Conservation (phyloP, 176 grass and related monocot genomes). For the Cenchrus purpureus region DNA sequence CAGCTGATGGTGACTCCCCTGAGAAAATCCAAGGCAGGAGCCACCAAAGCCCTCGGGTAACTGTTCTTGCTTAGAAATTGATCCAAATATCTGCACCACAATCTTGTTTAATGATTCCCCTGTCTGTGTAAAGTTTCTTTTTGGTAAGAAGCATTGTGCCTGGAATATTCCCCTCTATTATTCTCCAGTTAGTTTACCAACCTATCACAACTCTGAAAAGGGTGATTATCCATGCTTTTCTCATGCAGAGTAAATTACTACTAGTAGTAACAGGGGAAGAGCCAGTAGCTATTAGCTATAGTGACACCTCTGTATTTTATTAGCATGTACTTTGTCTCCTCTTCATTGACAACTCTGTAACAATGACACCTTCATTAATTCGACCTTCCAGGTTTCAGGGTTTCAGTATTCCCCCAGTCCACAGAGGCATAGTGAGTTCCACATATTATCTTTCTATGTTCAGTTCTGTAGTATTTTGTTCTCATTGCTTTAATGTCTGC, state of each 20-base stretch:
- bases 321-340: neutral
- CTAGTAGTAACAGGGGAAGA: neutral
- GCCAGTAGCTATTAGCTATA: neutral
- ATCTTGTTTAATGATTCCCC: conserved; percentile 2
- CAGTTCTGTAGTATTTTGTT: neutral
- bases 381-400: conserved; percentile 40
- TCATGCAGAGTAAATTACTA: conserved; percentile 25
- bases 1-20: conserved; percentile 69
- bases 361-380: neutral
- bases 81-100: conserved; percentile 5
- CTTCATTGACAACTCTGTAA: conserved; percentile 12
- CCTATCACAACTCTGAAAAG: neutral
- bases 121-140: conserved; percentile 35
- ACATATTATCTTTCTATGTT: neutral
- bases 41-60: conserved; percentile 41
- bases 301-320: conserved; percentile 27
- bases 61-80: conserved; percentile 12
- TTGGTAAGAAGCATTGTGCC: neutral
- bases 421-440: conserved; percentile 45
- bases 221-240: conserved; percentile 35
- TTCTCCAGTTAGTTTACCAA: conserved; percentile 29
- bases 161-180: conserved; percentile 34
- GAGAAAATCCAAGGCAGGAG: conserved; percentile 57
- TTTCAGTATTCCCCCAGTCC: conserved; percentile 52
- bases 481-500: neutral